Evolutionary conservation across 306 rosid genomes (phyloP), one percentile per base, ranked within the genome.

Genomic region (Betula pendula): DNA sequence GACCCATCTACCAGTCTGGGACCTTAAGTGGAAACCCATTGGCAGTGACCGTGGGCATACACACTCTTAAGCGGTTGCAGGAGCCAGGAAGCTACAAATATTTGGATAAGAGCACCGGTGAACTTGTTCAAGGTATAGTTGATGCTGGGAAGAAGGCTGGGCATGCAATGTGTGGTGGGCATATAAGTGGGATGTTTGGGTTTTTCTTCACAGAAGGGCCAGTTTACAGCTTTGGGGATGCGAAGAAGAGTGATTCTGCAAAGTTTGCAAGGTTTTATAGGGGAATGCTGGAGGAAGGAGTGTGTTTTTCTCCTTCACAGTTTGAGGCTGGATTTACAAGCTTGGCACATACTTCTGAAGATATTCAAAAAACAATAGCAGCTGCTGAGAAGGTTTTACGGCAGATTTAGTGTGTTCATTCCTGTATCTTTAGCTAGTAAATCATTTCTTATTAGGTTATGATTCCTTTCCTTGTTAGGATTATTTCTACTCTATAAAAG

Each of bases 271-370:
- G 84, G 85, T 96, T 96, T 82, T 84, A 77, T 70, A 81, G 97
- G 88, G 98, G 91, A 72, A 87, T 95, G 97, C 78, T 95, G 84
- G 97, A 88, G 45, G 96, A 95, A 88, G 99, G 98, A 38, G 94
- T 95, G 8, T 96, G 91, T 73, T 85, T 91, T 55, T 98, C 99
- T 69, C 99, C 99, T 58, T 91, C 96, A 15, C 98, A 92, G 87
- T 96, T 92, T 79, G 99, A 96, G 84, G 98, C 98, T 71, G 99
- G 99, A 33, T 91, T 92, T 81, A 96, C 99, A 47, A 96, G 97
- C 84, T 88, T 96, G 89, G 97, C 99, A 1, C 99, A 89, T 75
- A 76, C 91, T 72, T 68, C 90, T 27, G 93, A 87, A 47, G 99
- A 95, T 83, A 89, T 95, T 14, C 86, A 92, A 71, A 87, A 88